phyloP scores from a whole-genome alignment of 2,329 filamentous ascomycete genomes.

The Emergomyces orientalis region DNA sequence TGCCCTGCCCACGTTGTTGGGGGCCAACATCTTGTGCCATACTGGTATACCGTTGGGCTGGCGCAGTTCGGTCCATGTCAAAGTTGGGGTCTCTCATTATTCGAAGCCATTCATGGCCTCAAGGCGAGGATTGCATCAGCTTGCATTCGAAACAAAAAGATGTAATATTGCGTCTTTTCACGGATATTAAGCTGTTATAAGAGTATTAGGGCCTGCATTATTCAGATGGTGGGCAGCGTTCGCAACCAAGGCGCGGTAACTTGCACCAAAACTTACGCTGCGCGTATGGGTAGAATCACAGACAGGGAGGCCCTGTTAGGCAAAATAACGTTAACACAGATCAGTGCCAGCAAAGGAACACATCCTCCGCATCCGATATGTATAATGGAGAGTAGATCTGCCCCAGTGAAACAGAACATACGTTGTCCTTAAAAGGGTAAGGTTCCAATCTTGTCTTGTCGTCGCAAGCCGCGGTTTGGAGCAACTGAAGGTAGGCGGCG shows the following conservation, averaged over 20 bases:
- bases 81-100: slow-evolving; percentile 29
- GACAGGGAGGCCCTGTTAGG: background rate
- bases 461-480: background rate
- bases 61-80: slow-evolving; percentile 27
- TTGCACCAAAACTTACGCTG: background rate
- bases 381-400: background rate
- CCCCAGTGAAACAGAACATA: background rate
- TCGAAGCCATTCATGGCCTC: slow-evolving; percentile 25
- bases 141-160: background rate
- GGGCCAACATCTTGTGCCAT: slow-evolving; percentile 23
- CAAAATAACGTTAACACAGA: background rate
- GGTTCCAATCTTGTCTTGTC: background rate
- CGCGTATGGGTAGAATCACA: background rate
- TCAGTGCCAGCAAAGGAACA: background rate
- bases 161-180: background rate
- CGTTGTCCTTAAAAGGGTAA: background rate
- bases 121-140: slow-evolving; percentile 1
- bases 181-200: background rate
- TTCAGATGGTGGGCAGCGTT: background rate
- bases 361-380: background rate
- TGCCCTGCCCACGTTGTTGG: slow-evolving; percentile 25
- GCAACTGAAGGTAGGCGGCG: background rate
- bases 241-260: background rate
- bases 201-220: background rate
- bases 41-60: slow-evolving; percentile 19